Base-by-base conservation (phyloP, 257 asterid species). In the Craterostigma plantagineum region DNA sequence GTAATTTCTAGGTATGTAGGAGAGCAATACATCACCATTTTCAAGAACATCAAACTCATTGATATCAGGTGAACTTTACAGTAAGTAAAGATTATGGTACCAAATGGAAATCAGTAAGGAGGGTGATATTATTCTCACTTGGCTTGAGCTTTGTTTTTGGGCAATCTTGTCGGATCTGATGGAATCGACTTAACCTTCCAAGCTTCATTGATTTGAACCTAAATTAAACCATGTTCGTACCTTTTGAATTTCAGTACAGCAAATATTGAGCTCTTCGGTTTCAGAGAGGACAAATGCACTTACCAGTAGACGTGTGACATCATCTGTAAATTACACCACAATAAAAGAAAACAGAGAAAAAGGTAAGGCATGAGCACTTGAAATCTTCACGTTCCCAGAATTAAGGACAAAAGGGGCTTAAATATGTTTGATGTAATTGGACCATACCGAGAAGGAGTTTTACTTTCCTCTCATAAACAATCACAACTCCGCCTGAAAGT, bases 401-500 rank as follows among this genome's bases (percentile, higher is more conserved):
- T 9, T 9, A 10, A 36, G 40, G 3, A 36, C 3, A 10, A 40
- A 1, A 16, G 8, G 8, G 45, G n/a, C 30, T 23, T 23, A 23
- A 23, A 23, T 23, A 2, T 23, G 51, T 8, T 33, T n/a, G 30
- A 45, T 38, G 49, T 35, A 9, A 41, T 46, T 34, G 57, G 56
- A 42, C 43, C 54, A 45, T 68, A 82, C 97, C 95, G 30, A 65
- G 71, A 17, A 87, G 90, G 43, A 87, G 78, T 56, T 79, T 87
- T 13, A 87, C 97, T 75, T 87, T 82, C 34, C 95, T 71, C 63
- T 82, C 85, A 38, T 81, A 87, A 64, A 87, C 95, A 54, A 87
- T 87, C 12, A 82, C 95, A 16, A 87, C 95, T 47, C 97, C 97
- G 35, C 97, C 97, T 87, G 69, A 46, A 45, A 46, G 14, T 36